A percentile compares a stretch with the other conserved stretches of the same genome.
Evolutionary conservation across 192 early-diverging fungal genomes (phyloP).

Genomic region (Rhizophagus prolifer): DNA sequence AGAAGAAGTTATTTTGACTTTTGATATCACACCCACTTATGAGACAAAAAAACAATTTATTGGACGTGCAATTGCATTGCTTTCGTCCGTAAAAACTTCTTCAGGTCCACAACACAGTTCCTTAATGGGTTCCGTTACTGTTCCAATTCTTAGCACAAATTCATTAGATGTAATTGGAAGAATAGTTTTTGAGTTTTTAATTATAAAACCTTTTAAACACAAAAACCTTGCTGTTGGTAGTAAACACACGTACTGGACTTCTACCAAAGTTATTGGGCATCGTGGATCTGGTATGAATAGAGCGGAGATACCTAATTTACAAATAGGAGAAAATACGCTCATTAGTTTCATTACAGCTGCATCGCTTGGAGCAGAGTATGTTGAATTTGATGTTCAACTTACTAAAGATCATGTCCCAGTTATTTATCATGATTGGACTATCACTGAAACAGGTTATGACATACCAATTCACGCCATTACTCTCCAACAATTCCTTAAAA

Average conservation of each 20-base stretch:
- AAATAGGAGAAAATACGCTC: conserved; percentile 91
- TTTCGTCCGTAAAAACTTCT: conserved; percentile 51
- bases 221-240: conserved; percentile 55
- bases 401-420: conserved; percentile 85
- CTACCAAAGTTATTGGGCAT: conserved; percentile 81
- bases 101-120: conserved; percentile 42
- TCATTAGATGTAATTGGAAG: conserved; percentile 56
- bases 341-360: conserved; percentile 82
- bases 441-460: conserved; percentile 70
- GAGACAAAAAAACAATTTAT: conserved; percentile 47
- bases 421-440: conserved; percentile 92
- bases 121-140: conserved; percentile 55
- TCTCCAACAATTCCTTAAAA: conserved; percentile 64
- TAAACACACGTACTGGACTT: conserved; percentile 58
- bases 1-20: conserved; percentile 53
- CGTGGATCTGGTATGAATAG: conserved; percentile 86
- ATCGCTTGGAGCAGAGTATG: conserved; percentile 79
- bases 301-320: conserved; percentile 56
- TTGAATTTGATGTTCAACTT: conserved; percentile 96
- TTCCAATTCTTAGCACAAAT: conserved; percentile 54
- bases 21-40: conserved; percentile 60
- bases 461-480: conserved; percentile 68
- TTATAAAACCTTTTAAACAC: conserved; percentile 65
- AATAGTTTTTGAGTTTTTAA: conserved; percentile 57
- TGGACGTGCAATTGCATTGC: conserved; percentile 56